Base-by-base conservation (phyloP, 2,329 filamentous ascomycete species). In the Fusarium beomiforme region DNA sequence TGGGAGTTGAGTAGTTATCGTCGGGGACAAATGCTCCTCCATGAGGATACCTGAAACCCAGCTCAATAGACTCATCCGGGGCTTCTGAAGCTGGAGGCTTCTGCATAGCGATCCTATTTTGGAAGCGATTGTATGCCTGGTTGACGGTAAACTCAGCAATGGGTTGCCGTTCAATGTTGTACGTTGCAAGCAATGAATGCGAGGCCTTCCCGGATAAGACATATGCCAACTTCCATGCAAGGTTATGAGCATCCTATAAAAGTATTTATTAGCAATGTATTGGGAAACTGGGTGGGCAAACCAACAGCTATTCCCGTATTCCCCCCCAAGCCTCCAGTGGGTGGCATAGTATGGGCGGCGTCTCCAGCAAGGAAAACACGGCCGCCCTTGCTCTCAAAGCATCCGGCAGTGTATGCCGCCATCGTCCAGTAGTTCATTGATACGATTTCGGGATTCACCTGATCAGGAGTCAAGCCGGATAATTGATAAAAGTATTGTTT, bases 381-480 rank as follows among this genome's bases (percentile, higher is more conserved):
- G 12, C 42, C 41, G 7, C 42, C 23, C 4, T 31, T 57, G 19
- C 54, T 57, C 31, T 57, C 42, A 1, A 47, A 21, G 12, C 14
- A 6, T 8, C 54, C 42, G 4, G 54, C 54, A 19, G 54, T 57
- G 1, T 57, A 57, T 8, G 54, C 54, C 1, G 31, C 54, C 42
- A 57, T 57, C 3, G 54, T 57, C 54, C 42, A 57, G 19, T 57
- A 57, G 23, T 57, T 57, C 23, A 57, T 47, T 1, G 31, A 47
- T 1, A 47, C 6, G 1, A 57, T 57, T 5, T 47, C 17, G 3
- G 31, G 41, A 57, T 24, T 33, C 1, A 57, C 23, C 31, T 57
- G 33, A 1, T 57, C 23, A 16, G 23, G 33, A 6, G 31, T 29
- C 19, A 57, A 36, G 11, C 54, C 42, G 6, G 54, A 57, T 1